phyloP scores from a whole-genome alignment of 495 filamentous ascomycete species.

The Oidiodendron maius region DNA sequence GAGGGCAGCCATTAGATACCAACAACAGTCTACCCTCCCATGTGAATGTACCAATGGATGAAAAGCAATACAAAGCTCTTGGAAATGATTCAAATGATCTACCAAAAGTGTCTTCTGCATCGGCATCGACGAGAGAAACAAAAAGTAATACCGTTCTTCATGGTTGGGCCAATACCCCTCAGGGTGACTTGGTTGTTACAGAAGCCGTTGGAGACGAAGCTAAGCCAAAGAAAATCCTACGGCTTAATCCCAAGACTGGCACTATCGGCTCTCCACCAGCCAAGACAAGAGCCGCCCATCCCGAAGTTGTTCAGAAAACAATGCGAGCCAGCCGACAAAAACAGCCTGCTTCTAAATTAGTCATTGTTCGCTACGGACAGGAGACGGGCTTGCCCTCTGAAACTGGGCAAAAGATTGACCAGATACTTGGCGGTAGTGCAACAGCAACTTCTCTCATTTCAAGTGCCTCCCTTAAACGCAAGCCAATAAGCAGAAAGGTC shows the following conservation, averaged over 20 bases:
- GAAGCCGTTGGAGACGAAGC: conserved; percentile 2
- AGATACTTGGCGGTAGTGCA: conserved; percentile 14
- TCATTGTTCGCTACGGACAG: conserved; percentile 11
- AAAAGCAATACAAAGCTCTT: no score
- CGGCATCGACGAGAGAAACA: no score
- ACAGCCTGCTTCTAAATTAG: conserved; percentile 13
- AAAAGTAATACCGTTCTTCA: no score
- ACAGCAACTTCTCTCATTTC: conserved; percentile 5
- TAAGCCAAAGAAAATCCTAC: conserved; percentile 40
- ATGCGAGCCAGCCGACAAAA: conserved; percentile 1
- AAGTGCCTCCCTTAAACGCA: conserved; percentile 14
- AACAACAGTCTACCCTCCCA: no score
- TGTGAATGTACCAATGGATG: no score
- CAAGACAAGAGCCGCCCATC: conserved; percentile 6
- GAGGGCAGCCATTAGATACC: no score
- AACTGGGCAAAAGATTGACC: conserved; percentile 42
- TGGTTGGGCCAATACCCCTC: no score
- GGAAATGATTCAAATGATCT: no score
- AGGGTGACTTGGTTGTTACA: no score
- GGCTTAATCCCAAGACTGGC: conserved; percentile 43
- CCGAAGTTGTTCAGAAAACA: conserved; percentile 1
- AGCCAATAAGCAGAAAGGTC: background rate
- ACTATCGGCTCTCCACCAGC: conserved; percentile 49
- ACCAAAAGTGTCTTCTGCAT: no score
- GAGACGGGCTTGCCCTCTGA: conserved; percentile 8